A percentile compares a stretch with the other conserved stretches of the same genome.
Evolutionary conservation across 2,329 filamentous ascomycete species (phyloP).

Genomic region (Calonectria crousiana): DNA sequence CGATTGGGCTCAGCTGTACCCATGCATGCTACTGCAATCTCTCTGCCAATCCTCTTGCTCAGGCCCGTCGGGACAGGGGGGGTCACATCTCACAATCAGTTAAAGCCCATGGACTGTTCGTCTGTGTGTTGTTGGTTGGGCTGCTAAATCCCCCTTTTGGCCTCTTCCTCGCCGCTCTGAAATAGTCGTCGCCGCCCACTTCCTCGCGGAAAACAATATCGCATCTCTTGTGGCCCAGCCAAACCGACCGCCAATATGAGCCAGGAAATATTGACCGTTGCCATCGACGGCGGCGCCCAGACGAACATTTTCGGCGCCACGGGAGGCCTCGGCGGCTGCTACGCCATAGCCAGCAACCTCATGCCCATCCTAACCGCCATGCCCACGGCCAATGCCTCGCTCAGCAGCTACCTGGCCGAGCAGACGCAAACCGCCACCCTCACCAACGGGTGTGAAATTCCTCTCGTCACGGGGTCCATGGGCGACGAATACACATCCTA

Average conservation of each 20-base stretch:
- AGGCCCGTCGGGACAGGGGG: not conserved
- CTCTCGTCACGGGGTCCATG: not conserved
- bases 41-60: not conserved
- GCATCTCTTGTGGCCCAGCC: not conserved
- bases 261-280: not conserved
- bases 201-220: not conserved
- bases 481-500: not conserved
- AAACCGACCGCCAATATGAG: not conserved
- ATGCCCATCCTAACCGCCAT: not conserved
- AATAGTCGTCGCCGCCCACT: not conserved
- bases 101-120: not conserved
- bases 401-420: not conserved
- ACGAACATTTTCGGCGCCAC: not conserved
- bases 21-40: not conserved
- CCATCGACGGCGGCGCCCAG: not conserved
- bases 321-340: not conserved
- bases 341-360: not conserved
- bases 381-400: not conserved
- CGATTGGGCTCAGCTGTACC: not conserved
- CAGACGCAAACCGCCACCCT: not conserved
- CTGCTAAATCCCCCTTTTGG: not conserved
- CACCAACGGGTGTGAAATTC: not conserved
- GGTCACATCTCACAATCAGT: not conserved
- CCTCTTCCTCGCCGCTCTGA: not conserved
- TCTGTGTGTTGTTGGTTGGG: not conserved